Evolutionary conservation across 495 filamentous ascomycete species (phyloP).

Genomic region (Cudoniella acicularis): DNA sequence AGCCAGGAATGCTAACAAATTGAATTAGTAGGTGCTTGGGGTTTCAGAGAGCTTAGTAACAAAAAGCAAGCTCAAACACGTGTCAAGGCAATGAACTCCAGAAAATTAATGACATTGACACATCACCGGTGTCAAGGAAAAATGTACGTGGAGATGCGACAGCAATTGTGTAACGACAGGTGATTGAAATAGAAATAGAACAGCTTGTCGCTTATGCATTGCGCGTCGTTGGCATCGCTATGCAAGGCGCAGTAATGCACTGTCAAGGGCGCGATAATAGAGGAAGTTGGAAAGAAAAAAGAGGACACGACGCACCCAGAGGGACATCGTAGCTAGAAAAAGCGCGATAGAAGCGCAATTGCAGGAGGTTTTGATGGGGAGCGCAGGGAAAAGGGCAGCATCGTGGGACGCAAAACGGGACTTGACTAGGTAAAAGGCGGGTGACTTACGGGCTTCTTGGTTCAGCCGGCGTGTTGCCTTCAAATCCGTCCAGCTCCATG

Average conservation of each 20-base stretch:
- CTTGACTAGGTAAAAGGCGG: background rate
- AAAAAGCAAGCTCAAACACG: conserved; percentile 18
- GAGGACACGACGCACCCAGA: background rate
- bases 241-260: conserved; percentile 16
- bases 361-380: background rate
- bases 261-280: conserved; percentile 11
- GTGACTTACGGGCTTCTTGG: conserved; percentile 13
- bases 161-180: conserved; percentile 4
- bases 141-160: conserved; percentile 2
- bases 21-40: background rate
- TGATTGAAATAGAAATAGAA: conserved; percentile 7
- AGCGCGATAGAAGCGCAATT: background rate
- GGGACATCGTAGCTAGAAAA: background rate
- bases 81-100: conserved; percentile 5
- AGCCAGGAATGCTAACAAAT: conserved; percentile 1
- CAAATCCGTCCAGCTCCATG: conserved; percentile 17
- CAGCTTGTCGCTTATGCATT: conserved; percentile 7
- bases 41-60: conserved; percentile 17
- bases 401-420: background rate
- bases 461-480: conserved; percentile 7
- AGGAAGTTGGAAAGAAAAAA: background rate
- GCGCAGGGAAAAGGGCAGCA: background rate
- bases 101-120: conserved; percentile 4
- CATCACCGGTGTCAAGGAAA: background rate
- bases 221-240: conserved; percentile 14